Evolutionary conservation across 805 yeast genomes (phyloP), one percentile per base, ranked within the genome.

Genomic region (Kazachstania taianensis): DNA sequence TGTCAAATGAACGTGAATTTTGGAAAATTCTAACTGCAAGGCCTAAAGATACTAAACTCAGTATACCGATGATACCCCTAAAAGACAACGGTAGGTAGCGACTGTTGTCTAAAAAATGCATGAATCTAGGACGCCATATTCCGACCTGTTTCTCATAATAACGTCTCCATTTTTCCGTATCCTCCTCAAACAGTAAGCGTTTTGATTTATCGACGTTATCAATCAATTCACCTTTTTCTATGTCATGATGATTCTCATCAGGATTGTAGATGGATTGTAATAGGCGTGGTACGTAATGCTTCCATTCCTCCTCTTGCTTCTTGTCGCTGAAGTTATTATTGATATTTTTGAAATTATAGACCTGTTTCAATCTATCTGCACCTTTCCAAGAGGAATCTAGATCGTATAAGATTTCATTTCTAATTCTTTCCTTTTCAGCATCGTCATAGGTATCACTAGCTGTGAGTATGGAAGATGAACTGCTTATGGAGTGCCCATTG

Each of bases 41-140:
- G 0, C 76, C 92, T 43, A 89, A 65, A 0, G 96, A 84, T 24
- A 77, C 60, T 0, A 73, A 59, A 9, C 84, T 74, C 29, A 85
- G 66, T 10, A 74, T 45, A 25, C 77, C 64, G 20, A 75, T 74
- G 26, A 72, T 59, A 2, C 76, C 52, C 42, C 98, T 65, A 43
- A 89, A 70, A 17, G 80, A 68, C 33, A 89, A 63, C 2, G 96
- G 96, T 9, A 86, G 68, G 46, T 82, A 78, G 14, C 94, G 87
- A 53, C 82, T 85, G 42, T 75, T 73, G 37, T 82, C 68, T 22
- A 87, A 61, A 19, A 80, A 61, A 30, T 76, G 66, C 37, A 64
- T 64, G 8, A 86, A 46, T 22, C 70, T 66, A 2, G 92, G 83
- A 37, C 70, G 63, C 74, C 84, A 70, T 44, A 73, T 75, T 38